Evolutionary conservation across 1,139 yeast species (phyloP), one percentile per base, ranked within the genome.

Genomic region (Hyphopichia wangnamkhiaoensis): DNA sequence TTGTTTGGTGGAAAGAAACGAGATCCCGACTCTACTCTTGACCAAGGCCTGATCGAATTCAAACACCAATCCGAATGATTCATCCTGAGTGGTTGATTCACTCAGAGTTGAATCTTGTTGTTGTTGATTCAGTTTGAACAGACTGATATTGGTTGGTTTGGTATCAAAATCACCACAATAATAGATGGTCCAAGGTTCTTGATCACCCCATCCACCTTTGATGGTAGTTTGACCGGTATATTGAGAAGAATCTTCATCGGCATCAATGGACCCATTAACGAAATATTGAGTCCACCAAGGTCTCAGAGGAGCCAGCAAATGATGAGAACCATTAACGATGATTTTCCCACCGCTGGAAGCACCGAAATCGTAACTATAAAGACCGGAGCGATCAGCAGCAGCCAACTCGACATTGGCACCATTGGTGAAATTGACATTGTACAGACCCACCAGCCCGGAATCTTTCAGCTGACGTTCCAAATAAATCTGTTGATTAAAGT

Each of bases 281-380:
- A 62, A 57, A 36, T 58, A 49, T 38, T 63, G 68, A 2, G 63
- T 51, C 66, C 68, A 62, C 56, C 58, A 58, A 2, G 69, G 63
- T 35, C 67, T 44, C 6, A 44, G 33, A 8, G 57, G 54, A 1
- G 65, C 53, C 5, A 50, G 39, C 37, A 64, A 48, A 40, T 60
- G 65, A 40, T 63, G 68, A 7, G 63, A 52, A 2, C 50, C 56
- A 39, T 63, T 58, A 20, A 63, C 60, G 40, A 62, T 35, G 5
- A 61, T 39, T 38, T 52, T 50, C 4, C n/a, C n/a, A n/a, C n/a
- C n/a, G n/a, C n/a, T n/a, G n/a, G n/a, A n/a, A 5, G 32, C 24
- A 3, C 61, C 58, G 37, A 56, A 61, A 3, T 47, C 38, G 42
- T 63, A 63, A 32, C 49, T 49, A 36, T 52, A 49, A 23, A 61